Percentiles rank a stretch among this genome's conserved stretches.
phyloP scores from a whole-genome alignment of 257 asterid species.

The Gynochthodes officinalis region DNA sequence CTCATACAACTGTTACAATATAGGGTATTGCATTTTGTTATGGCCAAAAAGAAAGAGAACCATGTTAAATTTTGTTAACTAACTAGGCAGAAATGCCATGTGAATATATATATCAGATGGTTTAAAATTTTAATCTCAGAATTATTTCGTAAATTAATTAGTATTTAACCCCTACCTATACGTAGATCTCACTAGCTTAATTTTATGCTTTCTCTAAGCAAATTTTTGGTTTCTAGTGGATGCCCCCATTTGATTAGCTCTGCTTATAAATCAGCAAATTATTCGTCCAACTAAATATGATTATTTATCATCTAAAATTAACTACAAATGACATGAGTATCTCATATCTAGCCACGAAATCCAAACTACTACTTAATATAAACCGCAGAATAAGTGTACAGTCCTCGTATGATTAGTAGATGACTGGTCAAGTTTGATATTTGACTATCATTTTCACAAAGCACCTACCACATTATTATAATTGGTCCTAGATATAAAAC shows the following conservation, averaged over 20 bases:
- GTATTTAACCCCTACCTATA: too few species aligned
- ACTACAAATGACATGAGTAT: background rate
- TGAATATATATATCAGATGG: background rate
- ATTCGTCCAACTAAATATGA: constrained; percentile 8
- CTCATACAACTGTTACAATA: too few species aligned
- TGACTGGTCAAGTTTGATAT: constrained; percentile 36
- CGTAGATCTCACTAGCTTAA: too few species aligned
- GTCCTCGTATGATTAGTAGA: constrained; percentile 27
- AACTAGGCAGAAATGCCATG: too few species aligned
- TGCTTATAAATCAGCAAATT: constrained; percentile 2
- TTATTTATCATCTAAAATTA: too few species aligned
- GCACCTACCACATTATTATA: constrained; percentile 50
- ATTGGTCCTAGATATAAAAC: background rate
- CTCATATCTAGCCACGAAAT: background rate
- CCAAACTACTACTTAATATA: background rate
- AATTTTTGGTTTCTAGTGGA: background rate
- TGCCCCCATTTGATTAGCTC: background rate
- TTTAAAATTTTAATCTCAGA: background rate
- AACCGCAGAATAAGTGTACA: background rate
- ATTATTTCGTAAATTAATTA: too few species aligned
- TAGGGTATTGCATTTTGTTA: background rate
- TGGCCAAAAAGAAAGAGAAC: too few species aligned
- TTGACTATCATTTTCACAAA: constrained; percentile 67
- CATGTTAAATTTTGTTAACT: too few species aligned
- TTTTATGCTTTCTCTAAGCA: too few species aligned